Base-by-base conservation (phyloP, 495 filamentous ascomycete genomes). In the Xylaria intraflava region DNA sequence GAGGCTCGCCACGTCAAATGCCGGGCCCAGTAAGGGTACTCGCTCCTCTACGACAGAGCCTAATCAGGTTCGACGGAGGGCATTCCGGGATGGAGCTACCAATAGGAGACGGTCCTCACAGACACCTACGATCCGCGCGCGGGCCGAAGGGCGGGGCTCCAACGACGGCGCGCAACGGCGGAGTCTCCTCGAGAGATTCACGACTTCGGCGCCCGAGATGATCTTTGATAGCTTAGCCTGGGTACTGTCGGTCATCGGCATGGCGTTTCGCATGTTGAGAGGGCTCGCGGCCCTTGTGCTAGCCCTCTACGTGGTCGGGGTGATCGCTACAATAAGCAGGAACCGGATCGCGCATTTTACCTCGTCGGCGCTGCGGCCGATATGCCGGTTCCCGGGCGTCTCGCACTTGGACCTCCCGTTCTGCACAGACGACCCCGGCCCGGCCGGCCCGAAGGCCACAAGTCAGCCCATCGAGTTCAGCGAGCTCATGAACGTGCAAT, bases 331-430 rank as follows among this genome's bases (percentile, higher is more conserved):
- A 42, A 59, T 82, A 35, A 67, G 72, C 29, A 69, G 75, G 17
- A 80, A 81, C 55, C 68, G 80, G 56, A 53, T 82, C 12, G 75
- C 74, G 11, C 71, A 61, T 35, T 74, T 76, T 2, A 53, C 77
- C 47, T 65, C 69, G 41, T 69, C 72, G 20, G 75, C 74, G 29
- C 55, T 89, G n/a, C 79, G 77, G 9, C 84, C 86, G 0, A 35
- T 89, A 20, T 89, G 86, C 59, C 71, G 72, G 17, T 65, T 90
- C 1, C 86, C 87, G 0, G 83, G 83, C 7, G 72, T 67, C 12
- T 80, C 79, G 1, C 63, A 77, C 14, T 57, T 88, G 8, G 65
- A 76, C 50, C 64, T 87, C 6, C 78, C 83, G 14, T 82, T 87
- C 57, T 89, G 85, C 55, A 61, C 73, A 4, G 68, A 66, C 22